Evolutionary conservation across 805 yeast species (phyloP), one percentile per base, ranked within the genome.

Genomic region (Wickerhamiella brachini): DNA sequence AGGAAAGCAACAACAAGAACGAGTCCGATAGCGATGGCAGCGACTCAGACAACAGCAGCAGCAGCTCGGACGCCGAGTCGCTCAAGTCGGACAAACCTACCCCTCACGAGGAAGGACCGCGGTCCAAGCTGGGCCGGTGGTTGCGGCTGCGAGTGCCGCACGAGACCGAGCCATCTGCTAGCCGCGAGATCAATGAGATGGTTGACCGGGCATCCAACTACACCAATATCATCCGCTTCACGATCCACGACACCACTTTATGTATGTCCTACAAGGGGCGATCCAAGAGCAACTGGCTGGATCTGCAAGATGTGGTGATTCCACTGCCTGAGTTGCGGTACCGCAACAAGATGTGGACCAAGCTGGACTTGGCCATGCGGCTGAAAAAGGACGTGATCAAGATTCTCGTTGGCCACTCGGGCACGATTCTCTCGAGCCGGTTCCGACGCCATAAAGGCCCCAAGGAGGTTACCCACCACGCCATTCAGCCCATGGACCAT

Each of bases 391-490:
- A 69, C 52, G 61, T 70, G 15, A 60, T 70, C 44, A 64, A 63
- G 55, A 61, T 68, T 1, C 57, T 71, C 43, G 56, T 71, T 34
- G 63, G 62, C n/a, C 73, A 71, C 52, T 75, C 89, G 0, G 96
- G 95, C 2, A 79, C 81, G 52, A 76, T 90, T 48, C 62, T 89
- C 37, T 80, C 83, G n/a, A 86, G 86, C 62, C 87, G 85, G 65
- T 68, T 90, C 37, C 70, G 70, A 41, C 52, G 54, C 10, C 62
- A 59, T 20, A 37, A 37, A 9, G 20, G 20, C 20, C 20, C 17
- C 20, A 37, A 37, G 18, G 41, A 37, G 41, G 9, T 20, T 13
- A 3, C 41, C 20, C 18, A 13, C 9, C 41, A 37, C 20, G 15
- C 12, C 34, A 37, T 37, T 20, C 41, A 15, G 41, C 46, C 46